phyloP scores from a whole-genome alignment of 2,329 filamentous ascomycete genomes.

The Didymella exigua region DNA sequence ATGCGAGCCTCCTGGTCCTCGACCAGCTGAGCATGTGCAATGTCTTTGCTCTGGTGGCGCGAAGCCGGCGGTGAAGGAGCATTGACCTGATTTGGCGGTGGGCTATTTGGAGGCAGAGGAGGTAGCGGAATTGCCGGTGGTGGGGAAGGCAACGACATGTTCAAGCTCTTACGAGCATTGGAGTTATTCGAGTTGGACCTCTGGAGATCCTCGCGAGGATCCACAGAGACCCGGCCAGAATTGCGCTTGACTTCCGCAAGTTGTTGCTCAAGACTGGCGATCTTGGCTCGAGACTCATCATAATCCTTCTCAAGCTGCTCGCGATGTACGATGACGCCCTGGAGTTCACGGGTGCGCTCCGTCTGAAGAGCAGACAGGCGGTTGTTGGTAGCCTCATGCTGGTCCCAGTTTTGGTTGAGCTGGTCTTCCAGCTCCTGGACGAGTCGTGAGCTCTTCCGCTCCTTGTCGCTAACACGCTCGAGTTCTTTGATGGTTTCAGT shows the following conservation, averaged over 20 bases:
- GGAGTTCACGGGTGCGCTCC: slow-evolving; percentile 52
- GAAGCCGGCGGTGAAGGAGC: slow-evolving; percentile 65
- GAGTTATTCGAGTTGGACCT: slow-evolving; percentile 66
- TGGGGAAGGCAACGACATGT: slow-evolving; percentile 85
- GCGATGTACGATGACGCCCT: slow-evolving; percentile 49
- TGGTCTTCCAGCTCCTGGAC: slow-evolving; percentile 98
- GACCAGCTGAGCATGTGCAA: slow-evolving; percentile 76
- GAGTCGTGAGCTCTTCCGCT: slow-evolving; percentile 88
- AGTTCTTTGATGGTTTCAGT: slow-evolving; percentile 64
- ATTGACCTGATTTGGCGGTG: slow-evolving; percentile 54
- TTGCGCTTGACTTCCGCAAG: slow-evolving; percentile 62
- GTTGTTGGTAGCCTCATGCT: slow-evolving; percentile 84
- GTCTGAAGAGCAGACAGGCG: slow-evolving; percentile 73
- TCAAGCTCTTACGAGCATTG: slow-evolving; percentile 84
- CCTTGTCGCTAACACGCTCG: slow-evolving; percentile 64
- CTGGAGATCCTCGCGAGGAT: slow-evolving; percentile 56
- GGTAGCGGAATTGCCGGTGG: slow-evolving; percentile 96
- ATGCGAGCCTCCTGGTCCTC: slow-evolving; percentile 97
- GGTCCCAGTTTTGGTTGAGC: slow-evolving; percentile 91
- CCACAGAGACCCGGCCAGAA: slow-evolving; percentile 53
- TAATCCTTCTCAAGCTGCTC: slow-evolving; percentile 64
- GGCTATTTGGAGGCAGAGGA: slow-evolving; percentile 69
- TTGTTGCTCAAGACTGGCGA: slow-evolving; percentile 75
- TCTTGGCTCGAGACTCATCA: slow-evolving; percentile 78
- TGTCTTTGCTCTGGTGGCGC: slow-evolving; percentile 82